Conservation (phyloP, 1,284 basidiomycete species). For the Ceratobasidium sp. region DNA sequence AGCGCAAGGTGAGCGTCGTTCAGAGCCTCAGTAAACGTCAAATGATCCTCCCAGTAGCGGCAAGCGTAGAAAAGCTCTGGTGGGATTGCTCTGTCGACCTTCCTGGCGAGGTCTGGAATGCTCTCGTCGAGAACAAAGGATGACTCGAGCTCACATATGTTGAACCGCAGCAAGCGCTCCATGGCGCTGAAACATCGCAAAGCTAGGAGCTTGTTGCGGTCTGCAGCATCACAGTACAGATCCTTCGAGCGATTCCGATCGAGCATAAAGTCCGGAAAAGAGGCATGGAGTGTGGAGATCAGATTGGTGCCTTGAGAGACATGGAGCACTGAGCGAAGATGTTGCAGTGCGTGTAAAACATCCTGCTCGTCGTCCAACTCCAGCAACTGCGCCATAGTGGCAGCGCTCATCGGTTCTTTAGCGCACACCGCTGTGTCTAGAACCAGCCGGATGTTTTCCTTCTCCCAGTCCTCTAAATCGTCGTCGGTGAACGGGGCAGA, state of each 20-base stretch:
- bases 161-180: neutral
- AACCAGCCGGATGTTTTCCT: neutral
- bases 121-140: neutral
- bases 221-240: neutral
- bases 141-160: slow-evolving; percentile 22
- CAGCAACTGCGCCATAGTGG: neutral
- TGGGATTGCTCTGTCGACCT: neutral
- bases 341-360: neutral
- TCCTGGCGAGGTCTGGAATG: neutral
- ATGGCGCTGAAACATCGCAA: neutral
- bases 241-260: neutral
- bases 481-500: neutral
- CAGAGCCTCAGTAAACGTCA: neutral
- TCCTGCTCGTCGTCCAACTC: neutral
- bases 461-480: neutral
- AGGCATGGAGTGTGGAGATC: neutral
- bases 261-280: slow-evolving; percentile 3
- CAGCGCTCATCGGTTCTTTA: neutral
- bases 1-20: neutral
- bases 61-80: neutral
- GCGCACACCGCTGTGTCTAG: neutral
- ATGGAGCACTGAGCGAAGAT: slow-evolving; percentile 1
- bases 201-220: neutral
- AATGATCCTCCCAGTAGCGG: slow-evolving; percentile 1
- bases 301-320: neutral